Evolutionary conservation across 2,329 filamentous ascomycete genomes (phyloP), one percentile per base, ranked within the genome.

Genomic region (Teratosphaeria destructans): DNA sequence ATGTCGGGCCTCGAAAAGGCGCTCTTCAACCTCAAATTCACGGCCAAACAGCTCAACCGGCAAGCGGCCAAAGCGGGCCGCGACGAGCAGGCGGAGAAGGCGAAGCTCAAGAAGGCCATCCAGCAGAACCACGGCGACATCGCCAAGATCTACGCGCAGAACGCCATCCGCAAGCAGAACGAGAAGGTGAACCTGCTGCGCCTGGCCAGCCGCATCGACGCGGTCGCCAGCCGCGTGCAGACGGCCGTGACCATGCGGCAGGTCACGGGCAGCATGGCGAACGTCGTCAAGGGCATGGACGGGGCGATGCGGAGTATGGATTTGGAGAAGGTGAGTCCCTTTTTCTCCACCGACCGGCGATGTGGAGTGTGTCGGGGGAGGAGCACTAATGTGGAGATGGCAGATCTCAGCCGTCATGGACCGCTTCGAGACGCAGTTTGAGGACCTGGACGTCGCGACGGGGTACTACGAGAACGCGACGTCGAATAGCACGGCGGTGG

Each of bases 391-490:
- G 37, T 43, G 10, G 5, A 8, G 4, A 14, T 57, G 52, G 39
- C 63, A 83, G 82, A 85, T 86, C 59, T 84, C 82, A 12, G 79
- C 81, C 54, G 82, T 86, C 53, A 86, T 86, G 84, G 84, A 86
- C 66, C 81, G 81, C 57, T 86, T 86, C 68, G 83, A 86, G 70
- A 80, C 79, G 57, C 77, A 80, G 63, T 79, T 80, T 66, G 77
- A 80, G 60, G 77, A 80, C 65, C 71, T 81, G 52, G 78, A 81
- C 62, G 78, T 79, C 52, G 77, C 77, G 49, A 78, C 77, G 8
- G 78, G 85, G 66, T 90, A 92, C 75, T 94, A 94, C 75, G 89
- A 93, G 74, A 90, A 92, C 70, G 89, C 90, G 61, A 93, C 92
- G 63, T 85, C 83, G 26, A 86, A 88, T 62, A 88, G 87, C 43